These are phyloP conservation scores for Funneliformis mosseae DNA, from an alignment of 192 early-diverging fungal genomes.

Conservation along the genomic window DNA sequence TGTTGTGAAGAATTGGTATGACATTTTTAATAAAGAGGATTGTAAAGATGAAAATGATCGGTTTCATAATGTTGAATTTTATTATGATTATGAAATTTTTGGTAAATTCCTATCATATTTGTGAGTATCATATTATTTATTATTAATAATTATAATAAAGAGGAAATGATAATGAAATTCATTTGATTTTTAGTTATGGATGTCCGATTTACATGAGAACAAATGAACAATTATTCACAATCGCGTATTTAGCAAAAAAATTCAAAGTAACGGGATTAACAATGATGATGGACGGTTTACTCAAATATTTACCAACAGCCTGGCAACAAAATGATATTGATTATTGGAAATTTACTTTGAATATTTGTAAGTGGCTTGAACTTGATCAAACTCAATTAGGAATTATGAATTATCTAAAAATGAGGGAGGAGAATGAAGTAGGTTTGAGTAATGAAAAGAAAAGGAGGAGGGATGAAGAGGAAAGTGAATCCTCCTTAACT, in stretches of 20 bases:
- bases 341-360: neutral
- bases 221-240: constrained; percentile 6
- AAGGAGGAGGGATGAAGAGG: too few species aligned
- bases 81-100: constrained; percentile 26
- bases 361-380: constrained; percentile 2
- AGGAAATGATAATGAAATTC: neutral
- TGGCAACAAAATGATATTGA: constrained; percentile 7
- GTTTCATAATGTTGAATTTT: neutral
- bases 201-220: constrained; percentile 1
- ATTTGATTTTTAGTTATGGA: neutral
- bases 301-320: constrained; percentile 6
- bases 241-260: constrained; percentile 18
- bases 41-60: neutral
- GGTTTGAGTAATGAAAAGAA: neutral
- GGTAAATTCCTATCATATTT: constrained; percentile 9
- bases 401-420: neutral
- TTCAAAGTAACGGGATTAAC: neutral
- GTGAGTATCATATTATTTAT: neutral
- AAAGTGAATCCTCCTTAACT: too few species aligned
- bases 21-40: neutral
- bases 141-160: neutral
- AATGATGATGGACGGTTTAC: neutral
- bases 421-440: neutral
- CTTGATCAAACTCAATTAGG: constrained; percentile 5
- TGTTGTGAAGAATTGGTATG: neutral